Evolutionary conservation across 2,329 filamentous ascomycete species (phyloP).

Genomic region (Fusarium tuaranense): DNA sequence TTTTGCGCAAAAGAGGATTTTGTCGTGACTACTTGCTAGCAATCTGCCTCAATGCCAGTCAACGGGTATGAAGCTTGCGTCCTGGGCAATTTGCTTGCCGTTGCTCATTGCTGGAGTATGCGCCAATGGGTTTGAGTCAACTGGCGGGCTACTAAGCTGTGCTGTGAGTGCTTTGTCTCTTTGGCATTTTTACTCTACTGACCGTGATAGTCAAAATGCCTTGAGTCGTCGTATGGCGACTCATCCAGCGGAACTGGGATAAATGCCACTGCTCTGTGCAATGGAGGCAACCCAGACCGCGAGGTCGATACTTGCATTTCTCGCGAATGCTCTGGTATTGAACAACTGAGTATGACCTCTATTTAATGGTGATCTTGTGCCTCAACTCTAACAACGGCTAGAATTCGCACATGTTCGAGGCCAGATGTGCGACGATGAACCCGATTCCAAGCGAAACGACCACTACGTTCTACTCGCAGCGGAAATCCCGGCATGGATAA

Average conservation of each 20-base stretch:
- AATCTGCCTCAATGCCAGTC: constrained; percentile 31
- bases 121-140: constrained; percentile 20
- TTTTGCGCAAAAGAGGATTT: background rate
- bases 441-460: constrained; percentile 46
- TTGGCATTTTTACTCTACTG: background rate
- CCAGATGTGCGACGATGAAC: constrained; percentile 47
- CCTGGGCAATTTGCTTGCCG: constrained; percentile 32
- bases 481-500: constrained; percentile 50
- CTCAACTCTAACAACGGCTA: constrained; percentile 25
- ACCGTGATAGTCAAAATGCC: constrained; percentile 16
- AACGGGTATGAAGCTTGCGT: constrained; percentile 35
- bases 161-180: constrained; percentile 10
- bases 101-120: constrained; percentile 28
- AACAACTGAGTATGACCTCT: constrained; percentile 34
- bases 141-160: constrained; percentile 21
- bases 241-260: background rate
- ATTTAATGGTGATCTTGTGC: background rate
- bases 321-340: constrained; percentile 28
- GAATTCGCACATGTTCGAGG: constrained; percentile 49
- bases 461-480: constrained; percentile 52
- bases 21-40: background rate
- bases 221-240: constrained; percentile 10
- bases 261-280: constrained; percentile 28
- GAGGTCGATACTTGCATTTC: constrained; percentile 29
- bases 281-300: background rate